phyloP scores from a whole-genome alignment of 1,284 basidiomycete genomes.

The Pseudozyma sp. region DNA sequence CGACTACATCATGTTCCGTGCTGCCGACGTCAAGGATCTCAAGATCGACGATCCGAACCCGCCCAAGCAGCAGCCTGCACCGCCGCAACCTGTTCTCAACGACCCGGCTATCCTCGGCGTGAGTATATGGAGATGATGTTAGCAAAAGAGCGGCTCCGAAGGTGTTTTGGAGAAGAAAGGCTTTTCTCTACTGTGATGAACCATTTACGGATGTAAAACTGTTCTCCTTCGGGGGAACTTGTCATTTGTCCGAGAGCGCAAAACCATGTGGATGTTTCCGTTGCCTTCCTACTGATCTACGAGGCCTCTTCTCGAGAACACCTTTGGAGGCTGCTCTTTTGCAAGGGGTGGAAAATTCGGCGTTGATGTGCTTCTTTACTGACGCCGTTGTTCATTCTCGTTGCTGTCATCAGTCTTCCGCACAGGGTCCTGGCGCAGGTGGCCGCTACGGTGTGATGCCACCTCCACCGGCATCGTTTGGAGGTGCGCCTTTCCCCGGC shows the following conservation, averaged over 20 bases:
- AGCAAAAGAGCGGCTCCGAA: background rate
- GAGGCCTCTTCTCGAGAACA: background rate
- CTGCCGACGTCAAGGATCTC: slow-evolving; percentile 70
- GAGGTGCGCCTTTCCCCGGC: slow-evolving; percentile 20
- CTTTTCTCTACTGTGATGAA: slow-evolving; percentile 58
- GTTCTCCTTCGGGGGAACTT: slow-evolving; percentile 69
- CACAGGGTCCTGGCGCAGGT: slow-evolving; percentile 18
- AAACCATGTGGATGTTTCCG: slow-evolving; percentile 77
- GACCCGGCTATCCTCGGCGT: slow-evolving; percentile 64
- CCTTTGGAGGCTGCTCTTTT: slow-evolving; percentile 4
- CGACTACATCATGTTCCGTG: slow-evolving; percentile 73
- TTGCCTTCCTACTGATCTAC: slow-evolving; percentile 79
- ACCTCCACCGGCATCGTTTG: slow-evolving; percentile 15
- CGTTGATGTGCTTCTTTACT: slow-evolving; percentile 1
- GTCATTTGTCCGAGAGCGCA: slow-evolving; percentile 77
- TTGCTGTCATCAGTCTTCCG: slow-evolving; percentile 23
- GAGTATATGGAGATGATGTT: slow-evolving; percentile 21
- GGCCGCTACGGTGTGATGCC: slow-evolving; percentile 42
- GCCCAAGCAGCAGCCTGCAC: slow-evolving; percentile 30
- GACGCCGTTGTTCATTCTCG: background rate
- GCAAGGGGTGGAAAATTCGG: background rate
- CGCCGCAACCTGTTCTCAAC: slow-evolving; percentile 44
- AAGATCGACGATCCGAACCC: slow-evolving; percentile 69
- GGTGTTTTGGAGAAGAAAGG: background rate
- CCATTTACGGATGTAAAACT: slow-evolving; percentile 77